Base-by-base conservation (phyloP, 2,329 filamentous ascomycete genomes). In the Epichloe uncinata region DNA sequence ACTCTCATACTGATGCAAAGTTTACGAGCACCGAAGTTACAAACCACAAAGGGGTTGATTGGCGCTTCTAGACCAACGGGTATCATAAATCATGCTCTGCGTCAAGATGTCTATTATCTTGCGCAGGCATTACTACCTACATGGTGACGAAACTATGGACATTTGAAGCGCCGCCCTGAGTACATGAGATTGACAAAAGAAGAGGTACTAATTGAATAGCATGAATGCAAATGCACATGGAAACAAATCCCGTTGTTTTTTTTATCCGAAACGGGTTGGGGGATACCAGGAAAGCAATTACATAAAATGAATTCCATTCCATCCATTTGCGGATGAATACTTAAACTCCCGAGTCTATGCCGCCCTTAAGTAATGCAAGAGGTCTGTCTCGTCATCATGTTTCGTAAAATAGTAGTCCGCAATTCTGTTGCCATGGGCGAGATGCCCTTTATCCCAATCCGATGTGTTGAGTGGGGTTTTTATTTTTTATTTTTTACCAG, bases 401-500 rank as follows among this genome's bases (percentile, higher is more conserved):
- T 57, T 53, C 49, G 46, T 53, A 33, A 51, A 46, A 51, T 42
- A 42, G 43, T 47, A 47, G 43, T 60, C 55, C 55, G 55, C 53
- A 47, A 55, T 56, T 45, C 53, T 55, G 48, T 53, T 57, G 53
- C 57, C 50, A 47, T 53, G 52, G 18, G 26, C 26, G 37, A 50
- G 15, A 52, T 46, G 50, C 30, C 20, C 33, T 30, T 15, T 5
- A 11, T 42, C 20, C 30, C n/a, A 18, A 45, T 15, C 2, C 15
- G 26, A 45, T 34, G 20, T 41, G 6, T 26, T 8, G 43, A 7
- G n/a, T 26, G 18, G 18, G 16, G 2, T 50, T 37, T 18, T 18
- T 18, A 3, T 3, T 18, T 18, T 2, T 22, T 26, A 7, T 26
- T 50, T 37, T 41, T 54, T 75, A 81, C 74, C 74, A 82, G 13